Percentiles rank a stretch among this genome's conserved stretches.
Evolutionary conservation across 441 rosid genomes (phyloP).

Genomic region (Bocquillonia castaneifolia): DNA sequence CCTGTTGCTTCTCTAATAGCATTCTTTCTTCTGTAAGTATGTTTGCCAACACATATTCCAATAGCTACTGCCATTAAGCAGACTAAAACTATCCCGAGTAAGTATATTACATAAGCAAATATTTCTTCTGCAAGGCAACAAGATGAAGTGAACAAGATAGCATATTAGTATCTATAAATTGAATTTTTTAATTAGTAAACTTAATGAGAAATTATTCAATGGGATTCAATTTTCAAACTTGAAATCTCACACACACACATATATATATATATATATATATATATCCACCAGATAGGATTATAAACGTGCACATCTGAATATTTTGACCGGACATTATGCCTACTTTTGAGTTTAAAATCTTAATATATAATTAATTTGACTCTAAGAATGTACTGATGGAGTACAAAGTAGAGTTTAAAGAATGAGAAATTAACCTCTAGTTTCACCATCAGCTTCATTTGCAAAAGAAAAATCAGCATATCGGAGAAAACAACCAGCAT

Average conservation of each 20-base stretch:
- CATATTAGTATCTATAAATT: not conserved
- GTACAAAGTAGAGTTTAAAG: too few species aligned
- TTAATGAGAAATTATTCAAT: not conserved
- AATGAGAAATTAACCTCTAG: constrained; percentile 10
- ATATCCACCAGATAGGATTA: too few species aligned
- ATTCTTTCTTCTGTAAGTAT: constrained; percentile 16
- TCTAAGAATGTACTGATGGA: too few species aligned
- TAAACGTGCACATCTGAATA: too few species aligned
- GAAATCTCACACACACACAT: too few species aligned
- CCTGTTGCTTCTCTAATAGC: constrained; percentile 8
- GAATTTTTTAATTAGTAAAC: not conserved
- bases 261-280: too few species aligned
- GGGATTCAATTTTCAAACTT: too few species aligned
- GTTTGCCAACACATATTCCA: constrained; percentile 28
- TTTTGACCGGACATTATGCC: too few species aligned
- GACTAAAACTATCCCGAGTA: constrained; percentile 1
- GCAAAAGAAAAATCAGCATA: constrained; percentile 39
- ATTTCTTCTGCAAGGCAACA: constrained; percentile 16
- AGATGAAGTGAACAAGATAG: not conserved
- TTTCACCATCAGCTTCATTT: constrained; percentile 3
- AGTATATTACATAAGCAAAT: not conserved
- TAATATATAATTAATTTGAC: too few species aligned
- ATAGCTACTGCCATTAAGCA: constrained; percentile 24
- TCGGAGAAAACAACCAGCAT: constrained; percentile 52
- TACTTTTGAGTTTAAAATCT: too few species aligned